Base-by-base conservation (phyloP, 805 yeast species). In the Lipomyces lipofer region DNA sequence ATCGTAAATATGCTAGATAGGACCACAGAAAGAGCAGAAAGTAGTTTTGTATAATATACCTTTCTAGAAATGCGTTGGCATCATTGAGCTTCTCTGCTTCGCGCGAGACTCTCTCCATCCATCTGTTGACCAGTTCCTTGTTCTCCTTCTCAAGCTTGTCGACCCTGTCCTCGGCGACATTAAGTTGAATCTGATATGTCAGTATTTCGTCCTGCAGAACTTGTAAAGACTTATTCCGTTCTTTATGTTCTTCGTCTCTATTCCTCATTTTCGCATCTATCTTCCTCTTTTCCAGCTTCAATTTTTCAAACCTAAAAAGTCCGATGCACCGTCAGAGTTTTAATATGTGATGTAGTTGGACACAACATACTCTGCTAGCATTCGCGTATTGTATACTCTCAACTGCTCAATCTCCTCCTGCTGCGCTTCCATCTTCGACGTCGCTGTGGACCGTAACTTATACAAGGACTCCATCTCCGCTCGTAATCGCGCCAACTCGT, bases 181-280 rank as follows among this genome's bases (percentile, higher is more conserved):
- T 80, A 32, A 73, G 72, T 64, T 85, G 90, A 38, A 88, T 82
- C 49, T 81, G 79, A 56, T 76, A 64, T 0, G 83, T 77, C 17
- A 87, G 72, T 27, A 84, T 72, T 63, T 87, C 94, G 64, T 88
- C 91, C 55, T 84, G 84, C 40, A 84, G 67, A 29, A 77, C 71
- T 56, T 81, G 86, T 17, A 83, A 76, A 3, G 83, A 76, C 60
- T 77, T 77, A 49, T 82, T 77, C 67, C 82, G 83, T 25, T 76
- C 69, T 47, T 64, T 55, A 35, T 60, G 54, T 56, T 69, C 68
- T 17, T 49, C 60, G 43, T 60, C 50, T 55, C 68, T 53, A 38
- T 38, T 46, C 24, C 51, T 58, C n/a, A 71, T 59, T n/a, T 67
- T 60, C 12, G 64, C 65, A 22, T 66, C 64, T 36, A 74, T 62